These are phyloP conservation scores for Sequoiadendron giganteum DNA, from an alignment of 75 land plant species.

Conservation along the genomic window DNA sequence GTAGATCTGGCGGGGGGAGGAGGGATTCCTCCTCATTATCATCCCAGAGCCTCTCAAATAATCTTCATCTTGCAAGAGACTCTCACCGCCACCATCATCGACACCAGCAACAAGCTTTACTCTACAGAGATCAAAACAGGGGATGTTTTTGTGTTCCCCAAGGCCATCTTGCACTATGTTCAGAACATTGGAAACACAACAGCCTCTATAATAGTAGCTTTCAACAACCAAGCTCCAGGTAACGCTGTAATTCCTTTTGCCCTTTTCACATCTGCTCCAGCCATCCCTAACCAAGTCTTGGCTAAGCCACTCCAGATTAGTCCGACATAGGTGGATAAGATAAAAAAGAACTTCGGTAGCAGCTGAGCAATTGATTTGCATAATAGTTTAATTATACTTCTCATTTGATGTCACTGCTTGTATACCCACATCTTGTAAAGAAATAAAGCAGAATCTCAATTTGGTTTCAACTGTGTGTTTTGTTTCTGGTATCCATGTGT, in stretches of 20 bases:
- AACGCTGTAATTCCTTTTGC: background rate
- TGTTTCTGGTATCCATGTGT: too few species aligned
- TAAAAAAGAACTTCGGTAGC: background rate
- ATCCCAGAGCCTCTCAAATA: constrained; percentile 42
- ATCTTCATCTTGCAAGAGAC: constrained; percentile 23
- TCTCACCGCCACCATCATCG: constrained; percentile 19
- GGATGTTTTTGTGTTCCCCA: constrained; percentile 40
- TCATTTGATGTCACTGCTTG: too few species aligned
- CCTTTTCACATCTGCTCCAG: background rate
- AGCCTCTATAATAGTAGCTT: background rate
- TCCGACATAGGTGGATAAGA: background rate
- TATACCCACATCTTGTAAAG: too few species aligned
- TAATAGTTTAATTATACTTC: too few species aligned
- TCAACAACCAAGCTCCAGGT: constrained; percentile 1
- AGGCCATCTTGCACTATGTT: constrained; percentile 30
- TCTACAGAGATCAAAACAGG: constrained; percentile 13
- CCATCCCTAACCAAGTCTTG: background rate
- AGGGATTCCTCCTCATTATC: constrained; percentile 31
- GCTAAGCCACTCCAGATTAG: background rate
- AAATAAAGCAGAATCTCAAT: too few species aligned
- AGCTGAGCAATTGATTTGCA: background rate
- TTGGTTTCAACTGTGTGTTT: too few species aligned
- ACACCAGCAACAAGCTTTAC: constrained; percentile 22
- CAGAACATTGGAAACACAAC: constrained; percentile 12
- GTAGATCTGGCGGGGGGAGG: constrained; percentile 32